phyloP scores from a whole-genome alignment of 139 green algal genomes.

The Picochlorum sp. region DNA sequence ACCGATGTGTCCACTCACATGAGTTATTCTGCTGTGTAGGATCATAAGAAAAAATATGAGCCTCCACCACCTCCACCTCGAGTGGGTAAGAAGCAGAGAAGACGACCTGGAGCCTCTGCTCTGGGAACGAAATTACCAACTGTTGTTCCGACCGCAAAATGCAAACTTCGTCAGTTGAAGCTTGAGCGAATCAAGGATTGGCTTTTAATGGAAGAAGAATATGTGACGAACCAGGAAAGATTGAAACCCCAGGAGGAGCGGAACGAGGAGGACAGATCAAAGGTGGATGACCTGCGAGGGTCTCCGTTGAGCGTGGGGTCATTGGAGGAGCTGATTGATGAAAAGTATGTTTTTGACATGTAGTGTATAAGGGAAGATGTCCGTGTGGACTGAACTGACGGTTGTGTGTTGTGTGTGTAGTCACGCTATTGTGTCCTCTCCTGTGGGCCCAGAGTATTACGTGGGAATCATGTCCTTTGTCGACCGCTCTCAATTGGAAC shows the following conservation, averaged over 20 bases:
- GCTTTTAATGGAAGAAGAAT: conserved; percentile 99
- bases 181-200: conserved; percentile 98
- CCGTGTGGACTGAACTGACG: neutral
- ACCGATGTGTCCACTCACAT: neutral
- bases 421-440: conserved; percentile 90
- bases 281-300: conserved; percentile 94
- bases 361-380: neutral
- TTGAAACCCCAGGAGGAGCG: conserved; percentile 87
- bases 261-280: conserved; percentile 86
- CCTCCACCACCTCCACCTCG: conserved; percentile 82
- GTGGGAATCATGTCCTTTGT: conserved; percentile 97
- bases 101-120: conserved; percentile 52
- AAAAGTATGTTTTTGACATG: conserved; percentile 55
- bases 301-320: conserved; percentile 88
- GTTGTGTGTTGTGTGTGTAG: conserved; percentile 6
- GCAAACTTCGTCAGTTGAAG: conserved; percentile 95
- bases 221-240: conserved; percentile 85
- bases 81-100: conserved; percentile 88
- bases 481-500: conserved; percentile 97
- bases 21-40: neutral
- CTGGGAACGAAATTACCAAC: conserved; percentile 74
- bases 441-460: conserved; percentile 98
- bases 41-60: conserved; percentile 95
- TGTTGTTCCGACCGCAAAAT: conserved; percentile 87
- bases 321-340: conserved; percentile 99